Conservation (phyloP, 2,329 filamentous ascomycete species). For the Sordariomycetes sp. region DNA sequence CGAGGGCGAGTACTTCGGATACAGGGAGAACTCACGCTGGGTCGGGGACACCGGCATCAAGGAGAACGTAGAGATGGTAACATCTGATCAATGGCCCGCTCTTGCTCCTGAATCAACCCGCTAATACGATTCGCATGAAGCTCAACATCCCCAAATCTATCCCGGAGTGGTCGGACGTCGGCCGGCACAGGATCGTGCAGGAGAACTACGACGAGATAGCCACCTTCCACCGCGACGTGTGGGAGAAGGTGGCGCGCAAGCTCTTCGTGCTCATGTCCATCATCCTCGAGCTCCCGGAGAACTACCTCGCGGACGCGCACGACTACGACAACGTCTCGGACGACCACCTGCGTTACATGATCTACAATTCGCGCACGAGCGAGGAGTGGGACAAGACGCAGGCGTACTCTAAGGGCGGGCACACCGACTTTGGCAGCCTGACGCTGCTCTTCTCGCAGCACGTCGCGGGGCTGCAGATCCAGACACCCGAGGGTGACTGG, state of each 20-base stretch:
- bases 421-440: conserved; percentile 40
- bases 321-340: conserved; percentile 43
- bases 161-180: conserved; percentile 19
- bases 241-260: conserved; percentile 38
- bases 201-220: conserved; percentile 43
- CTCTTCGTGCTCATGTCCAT: conserved; percentile 48
- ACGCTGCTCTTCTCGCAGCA: conserved; percentile 46
- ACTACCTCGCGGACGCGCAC: conserved; percentile 43
- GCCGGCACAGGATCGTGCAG: conserved; percentile 32
- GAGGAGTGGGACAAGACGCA: conserved; percentile 29
- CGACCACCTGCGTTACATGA: conserved; percentile 46
- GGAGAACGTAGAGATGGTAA: conserved; percentile 5
- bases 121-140: background rate
- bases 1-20: conserved; percentile 46
- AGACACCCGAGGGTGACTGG: conserved; percentile 26
- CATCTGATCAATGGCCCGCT: background rate
- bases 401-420: conserved; percentile 26
- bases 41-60: conserved; percentile 29
- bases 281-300: conserved; percentile 45
- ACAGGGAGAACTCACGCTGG: conserved; percentile 11
- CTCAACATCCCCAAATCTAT: conserved; percentile 35
- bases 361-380: conserved; percentile 33
- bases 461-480: conserved; percentile 39
- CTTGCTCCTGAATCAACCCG: too few relatives aligned
- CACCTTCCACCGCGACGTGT: conserved; percentile 29